phyloP scores from a whole-genome alignment of 495 filamentous ascomycete species.

The Penicillium bialowiezense region DNA sequence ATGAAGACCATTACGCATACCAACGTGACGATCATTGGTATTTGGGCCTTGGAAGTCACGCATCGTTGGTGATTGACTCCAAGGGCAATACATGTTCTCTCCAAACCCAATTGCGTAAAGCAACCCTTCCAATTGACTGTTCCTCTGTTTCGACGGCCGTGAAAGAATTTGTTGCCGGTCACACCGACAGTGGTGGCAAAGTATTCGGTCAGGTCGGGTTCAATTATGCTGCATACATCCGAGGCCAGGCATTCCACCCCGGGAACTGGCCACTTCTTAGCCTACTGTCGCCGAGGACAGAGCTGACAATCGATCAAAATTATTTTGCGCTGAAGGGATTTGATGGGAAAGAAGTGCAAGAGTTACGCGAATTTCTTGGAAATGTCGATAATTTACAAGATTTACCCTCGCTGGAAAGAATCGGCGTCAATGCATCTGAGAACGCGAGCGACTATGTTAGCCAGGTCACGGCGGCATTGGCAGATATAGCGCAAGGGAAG shows the following conservation, averaged over 20 bases:
- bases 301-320: conserved; percentile 2
- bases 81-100: conserved; percentile 6
- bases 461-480: conserved; percentile 7
- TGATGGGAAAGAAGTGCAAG: conserved; percentile 4
- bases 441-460: background rate
- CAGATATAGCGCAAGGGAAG: conserved; percentile 6
- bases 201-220: conserved; percentile 16
- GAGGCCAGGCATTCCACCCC: conserved; percentile 4
- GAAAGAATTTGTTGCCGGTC: conserved; percentile 5
- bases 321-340: conserved; percentile 5
- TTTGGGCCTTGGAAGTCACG: conserved; percentile 11
- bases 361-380: background rate
- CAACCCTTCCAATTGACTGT: background rate
- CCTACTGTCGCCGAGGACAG: conserved; percentile 9
- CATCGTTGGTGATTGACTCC: conserved; percentile 9
- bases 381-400: background rate
- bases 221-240: conserved; percentile 13
- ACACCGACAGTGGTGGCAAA: conserved; percentile 1
- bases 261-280: conserved; percentile 13
- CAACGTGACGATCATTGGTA: conserved; percentile 12
- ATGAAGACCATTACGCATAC: conserved; percentile 12
- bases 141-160: conserved; percentile 1
- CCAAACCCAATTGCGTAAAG: background rate
- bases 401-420: too few relatives aligned
- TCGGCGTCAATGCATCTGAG: conserved; percentile 11